These are phyloP conservation scores for Speleostelium caveatum DNA, from an alignment of 78 protist genomes.

Conservation along the genomic window DNA sequence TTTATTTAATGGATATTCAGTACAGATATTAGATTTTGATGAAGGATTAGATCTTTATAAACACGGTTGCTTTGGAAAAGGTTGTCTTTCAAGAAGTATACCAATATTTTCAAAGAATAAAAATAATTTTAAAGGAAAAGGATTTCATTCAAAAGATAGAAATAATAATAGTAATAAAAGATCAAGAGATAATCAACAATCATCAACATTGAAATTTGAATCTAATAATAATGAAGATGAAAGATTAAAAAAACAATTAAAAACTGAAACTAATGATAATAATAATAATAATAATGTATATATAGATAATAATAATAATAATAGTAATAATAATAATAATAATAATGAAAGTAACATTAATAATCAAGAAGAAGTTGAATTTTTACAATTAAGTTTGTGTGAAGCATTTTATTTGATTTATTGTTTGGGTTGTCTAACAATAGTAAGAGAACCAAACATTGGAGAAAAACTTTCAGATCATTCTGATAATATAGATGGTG, in stretches of 20 bases:
- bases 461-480: background rate
- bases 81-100: slow-evolving; percentile 33
- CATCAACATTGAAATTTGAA: background rate
- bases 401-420: slow-evolving; percentile 67
- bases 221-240: background rate
- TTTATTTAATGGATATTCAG: slow-evolving; percentile 40
- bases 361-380: background rate
- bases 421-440: slow-evolving; percentile 53
- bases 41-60: slow-evolving; percentile 45
- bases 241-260: background rate
- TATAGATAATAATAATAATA: background rate
- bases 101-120: background rate
- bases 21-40: slow-evolving; percentile 22
- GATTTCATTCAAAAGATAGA: slow-evolving; percentile 25
- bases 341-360: background rate
- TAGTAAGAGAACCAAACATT: slow-evolving; percentile 14
- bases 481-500: background rate
- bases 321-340: background rate
- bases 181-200: background rate
- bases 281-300: background rate
- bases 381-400: slow-evolving; percentile 43
- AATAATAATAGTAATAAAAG: background rate
- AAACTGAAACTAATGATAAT: background rate
- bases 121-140: slow-evolving; percentile 1
- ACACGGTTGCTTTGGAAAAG: slow-evolving; percentile 69